phyloP scores from a whole-genome alignment of 2,329 filamentous ascomycete genomes.

The Stylonectria norvegica region DNA sequence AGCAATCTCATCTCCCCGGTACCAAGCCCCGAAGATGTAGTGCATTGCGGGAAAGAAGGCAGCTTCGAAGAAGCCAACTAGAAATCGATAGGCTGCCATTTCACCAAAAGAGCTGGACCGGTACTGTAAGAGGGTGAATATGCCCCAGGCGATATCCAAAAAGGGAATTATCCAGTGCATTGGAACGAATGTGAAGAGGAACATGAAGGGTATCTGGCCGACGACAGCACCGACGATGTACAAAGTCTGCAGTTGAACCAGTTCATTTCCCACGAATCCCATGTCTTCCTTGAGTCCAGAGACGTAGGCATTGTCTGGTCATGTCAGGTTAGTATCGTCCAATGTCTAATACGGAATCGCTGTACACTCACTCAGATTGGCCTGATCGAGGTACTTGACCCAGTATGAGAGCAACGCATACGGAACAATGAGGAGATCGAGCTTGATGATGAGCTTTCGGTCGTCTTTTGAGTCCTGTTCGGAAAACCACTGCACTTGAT shows the following conservation, averaged over 20 bases:
- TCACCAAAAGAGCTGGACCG: slow-evolving; percentile 47
- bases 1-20: slow-evolving; percentile 44
- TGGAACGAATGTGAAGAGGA: slow-evolving; percentile 43
- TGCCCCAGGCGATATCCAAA: slow-evolving; percentile 51
- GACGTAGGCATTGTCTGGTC: slow-evolving; percentile 51
- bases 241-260: slow-evolving; percentile 52
- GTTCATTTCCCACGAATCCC: slow-evolving; percentile 48
- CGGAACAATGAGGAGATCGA: slow-evolving; percentile 50
- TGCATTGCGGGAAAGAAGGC: slow-evolving; percentile 37
- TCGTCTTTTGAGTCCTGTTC: slow-evolving; percentile 11
- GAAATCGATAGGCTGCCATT: slow-evolving; percentile 50
- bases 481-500: slow-evolving; percentile 9
- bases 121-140: slow-evolving; percentile 55
- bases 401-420: slow-evolving; percentile 25
- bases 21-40: slow-evolving; percentile 40
- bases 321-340: not conserved
- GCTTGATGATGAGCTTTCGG: slow-evolving; percentile 34
- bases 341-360: not conserved
- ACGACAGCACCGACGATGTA: slow-evolving; percentile 44
- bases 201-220: slow-evolving; percentile 48
- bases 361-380: slow-evolving; percentile 20
- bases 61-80: slow-evolving; percentile 51
- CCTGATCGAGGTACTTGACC: slow-evolving; percentile 27
- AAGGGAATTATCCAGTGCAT: slow-evolving; percentile 51
- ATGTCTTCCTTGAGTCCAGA: slow-evolving; percentile 51